phyloP scores from a whole-genome alignment of 805 yeast genomes.

The Alloascoidea hylecoeti region DNA sequence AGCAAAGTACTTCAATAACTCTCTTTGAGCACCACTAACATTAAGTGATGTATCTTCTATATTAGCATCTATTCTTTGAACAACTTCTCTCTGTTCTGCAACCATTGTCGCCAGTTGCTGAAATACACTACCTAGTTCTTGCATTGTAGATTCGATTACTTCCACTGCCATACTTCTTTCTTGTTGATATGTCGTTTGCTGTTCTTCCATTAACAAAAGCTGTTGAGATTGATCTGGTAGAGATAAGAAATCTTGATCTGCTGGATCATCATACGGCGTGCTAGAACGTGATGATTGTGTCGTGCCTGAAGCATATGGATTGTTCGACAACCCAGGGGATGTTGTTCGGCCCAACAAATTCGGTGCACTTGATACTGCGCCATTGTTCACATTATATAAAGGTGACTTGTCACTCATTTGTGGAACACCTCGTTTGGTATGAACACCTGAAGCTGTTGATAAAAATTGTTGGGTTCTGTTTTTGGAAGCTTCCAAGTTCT shows the following conservation, averaged over 20 bases:
- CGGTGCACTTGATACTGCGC: too few species aligned
- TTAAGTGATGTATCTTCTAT: slow-evolving; percentile 88
- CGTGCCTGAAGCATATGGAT: slow-evolving; percentile 11
- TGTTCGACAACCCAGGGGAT: slow-evolving; percentile 17
- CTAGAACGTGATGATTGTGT: slow-evolving; percentile 4
- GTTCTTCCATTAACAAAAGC: slow-evolving; percentile 73
- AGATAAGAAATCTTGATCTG: slow-evolving; percentile 38
- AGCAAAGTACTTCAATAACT: slow-evolving; percentile 78
- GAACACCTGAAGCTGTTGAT: slow-evolving; percentile 20
- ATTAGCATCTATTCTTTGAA: slow-evolving; percentile 88
- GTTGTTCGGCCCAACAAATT: slow-evolving; percentile 4
- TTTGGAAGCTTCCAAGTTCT: slow-evolving; percentile 66
- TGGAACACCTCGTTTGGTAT: neutral
- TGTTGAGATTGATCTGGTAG: slow-evolving; percentile 83
- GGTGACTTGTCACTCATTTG: slow-evolving; percentile 1
- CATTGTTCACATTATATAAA: neutral
- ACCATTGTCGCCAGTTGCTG: slow-evolving; percentile 96
- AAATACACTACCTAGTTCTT: slow-evolving; percentile 89
- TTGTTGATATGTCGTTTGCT: slow-evolving; percentile 57
- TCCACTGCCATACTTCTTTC: slow-evolving; percentile 87
- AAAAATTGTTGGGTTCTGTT: slow-evolving; percentile 76
- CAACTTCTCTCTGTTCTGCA: slow-evolving; percentile 91
- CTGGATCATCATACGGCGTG: slow-evolving; percentile 10
- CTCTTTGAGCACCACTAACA: slow-evolving; percentile 89
- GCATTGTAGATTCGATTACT: slow-evolving; percentile 92